Percentiles rank a stretch among this genome's conserved stretches.
Conservation (phyloP, 768 basidiomycete genomes). For the Suillus sp. region DNA sequence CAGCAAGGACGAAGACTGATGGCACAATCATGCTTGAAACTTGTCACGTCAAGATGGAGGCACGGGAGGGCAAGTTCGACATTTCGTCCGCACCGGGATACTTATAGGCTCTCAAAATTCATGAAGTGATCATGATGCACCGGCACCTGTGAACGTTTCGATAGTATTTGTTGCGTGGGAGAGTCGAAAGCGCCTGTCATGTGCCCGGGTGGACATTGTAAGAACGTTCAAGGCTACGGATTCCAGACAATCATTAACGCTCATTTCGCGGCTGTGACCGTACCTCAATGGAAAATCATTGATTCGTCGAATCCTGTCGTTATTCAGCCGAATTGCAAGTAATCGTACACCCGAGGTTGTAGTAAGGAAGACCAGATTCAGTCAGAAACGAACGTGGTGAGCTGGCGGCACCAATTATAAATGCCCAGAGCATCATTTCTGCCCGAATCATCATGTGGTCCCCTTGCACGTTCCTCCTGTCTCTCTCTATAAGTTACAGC, state of each 20-base stretch:
- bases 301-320: neutral
- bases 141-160: neutral
- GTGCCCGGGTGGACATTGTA: too few relatives aligned
- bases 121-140: neutral
- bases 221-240: neutral
- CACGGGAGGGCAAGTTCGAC: neutral
- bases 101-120: conserved; percentile 1
- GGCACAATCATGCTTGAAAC: conserved; percentile 19
- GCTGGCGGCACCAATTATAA: neutral
- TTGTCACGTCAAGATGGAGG: neutral
- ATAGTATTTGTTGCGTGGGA: neutral
- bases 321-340: neutral
- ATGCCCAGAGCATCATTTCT: neutral
- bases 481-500: neutral
- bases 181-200: neutral
- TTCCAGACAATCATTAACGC: neutral
- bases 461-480: neutral
- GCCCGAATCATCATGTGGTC: neutral
- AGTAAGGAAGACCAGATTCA: neutral
- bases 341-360: neutral
- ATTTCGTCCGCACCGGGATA: neutral
- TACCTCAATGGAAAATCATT: neutral
- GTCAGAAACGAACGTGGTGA: too few relatives aligned
- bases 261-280: neutral
- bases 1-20: conserved; percentile 19